Conservation (phyloP, 2,329 filamentous ascomycete genomes). For the Sclerotinia subarctica region DNA sequence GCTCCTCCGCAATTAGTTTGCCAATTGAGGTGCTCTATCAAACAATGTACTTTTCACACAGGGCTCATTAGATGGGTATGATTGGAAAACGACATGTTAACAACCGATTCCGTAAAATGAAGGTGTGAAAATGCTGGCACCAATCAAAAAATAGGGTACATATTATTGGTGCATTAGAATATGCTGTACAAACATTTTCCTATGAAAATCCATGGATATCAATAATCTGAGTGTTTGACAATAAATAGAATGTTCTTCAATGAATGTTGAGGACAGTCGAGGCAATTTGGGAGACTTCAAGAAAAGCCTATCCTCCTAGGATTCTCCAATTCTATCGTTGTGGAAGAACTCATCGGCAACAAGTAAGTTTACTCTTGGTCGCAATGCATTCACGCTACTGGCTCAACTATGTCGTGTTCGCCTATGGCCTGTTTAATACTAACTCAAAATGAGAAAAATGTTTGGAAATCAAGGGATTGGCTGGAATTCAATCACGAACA, state of each 20-base stretch:
- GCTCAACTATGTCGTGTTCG: not conserved
- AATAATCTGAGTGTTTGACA: not conserved
- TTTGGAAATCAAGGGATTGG: not conserved
- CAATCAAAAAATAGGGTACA: not conserved
- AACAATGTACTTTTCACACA: not conserved
- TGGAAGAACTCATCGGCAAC: not conserved
- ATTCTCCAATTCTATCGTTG: not conserved
- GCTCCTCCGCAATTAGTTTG: not conserved
- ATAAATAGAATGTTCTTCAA: not conserved
- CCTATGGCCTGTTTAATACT: not conserved
- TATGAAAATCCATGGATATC: not conserved
- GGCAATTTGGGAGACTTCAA: not conserved
- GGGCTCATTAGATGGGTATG: not conserved
- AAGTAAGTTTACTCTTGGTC: not conserved
- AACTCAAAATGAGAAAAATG: not conserved
- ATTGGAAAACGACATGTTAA: not conserved
- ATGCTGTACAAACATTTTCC: not conserved
- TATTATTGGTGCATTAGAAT: not conserved
- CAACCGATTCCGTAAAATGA: not conserved
- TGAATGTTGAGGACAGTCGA: not conserved
- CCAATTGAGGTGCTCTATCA: not conserved
- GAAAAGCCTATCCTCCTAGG: not conserved
- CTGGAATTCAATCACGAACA: not conserved
- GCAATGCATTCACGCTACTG: not conserved
- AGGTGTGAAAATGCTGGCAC: not conserved